Evolutionary conservation across 352 stramenopile genomes (phyloP).

Genomic region (Pythium chondricola): DNA sequence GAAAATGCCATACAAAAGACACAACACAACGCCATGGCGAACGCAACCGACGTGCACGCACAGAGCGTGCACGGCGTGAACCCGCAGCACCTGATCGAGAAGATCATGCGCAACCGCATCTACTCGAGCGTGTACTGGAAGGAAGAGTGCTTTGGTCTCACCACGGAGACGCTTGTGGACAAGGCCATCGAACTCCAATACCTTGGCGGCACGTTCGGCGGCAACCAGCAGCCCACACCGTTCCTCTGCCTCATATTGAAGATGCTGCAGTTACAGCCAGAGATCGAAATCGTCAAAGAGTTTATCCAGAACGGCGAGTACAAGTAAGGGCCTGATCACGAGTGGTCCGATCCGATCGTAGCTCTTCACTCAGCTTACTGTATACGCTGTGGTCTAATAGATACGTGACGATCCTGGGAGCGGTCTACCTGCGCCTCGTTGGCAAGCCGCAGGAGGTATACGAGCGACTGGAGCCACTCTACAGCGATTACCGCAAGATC

Average conservation of each 20-base stretch:
- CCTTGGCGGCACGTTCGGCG: constrained; percentile 92
- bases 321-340: no score
- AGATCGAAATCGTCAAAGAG: constrained; percentile 89
- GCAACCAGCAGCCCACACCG: constrained; percentile 92
- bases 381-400: constrained; percentile 12
- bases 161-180: constrained; percentile 93
- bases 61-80: constrained; percentile 94
- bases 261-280: constrained; percentile 96
- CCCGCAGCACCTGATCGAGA: constrained; percentile 97
- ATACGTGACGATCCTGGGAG: constrained; percentile 93
- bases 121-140: constrained; percentile 96
- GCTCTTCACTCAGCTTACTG: background rate
- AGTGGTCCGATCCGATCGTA: no score
- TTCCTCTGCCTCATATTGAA: constrained; percentile 99
- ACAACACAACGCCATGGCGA: constrained; percentile 57
- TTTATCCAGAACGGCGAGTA: constrained; percentile 98
- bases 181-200: constrained; percentile 93
- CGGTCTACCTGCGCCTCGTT: constrained; percentile 96
- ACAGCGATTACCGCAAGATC: constrained; percentile 95
- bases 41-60: constrained; percentile 90
- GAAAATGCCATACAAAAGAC: no score
- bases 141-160: constrained; percentile 97
- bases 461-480: constrained; percentile 92
- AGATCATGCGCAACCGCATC: constrained; percentile 97
- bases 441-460: constrained; percentile 91